Evolutionary conservation across 2,329 filamentous ascomycete species (phyloP).

Genomic region (Venturia aucupariae): DNA sequence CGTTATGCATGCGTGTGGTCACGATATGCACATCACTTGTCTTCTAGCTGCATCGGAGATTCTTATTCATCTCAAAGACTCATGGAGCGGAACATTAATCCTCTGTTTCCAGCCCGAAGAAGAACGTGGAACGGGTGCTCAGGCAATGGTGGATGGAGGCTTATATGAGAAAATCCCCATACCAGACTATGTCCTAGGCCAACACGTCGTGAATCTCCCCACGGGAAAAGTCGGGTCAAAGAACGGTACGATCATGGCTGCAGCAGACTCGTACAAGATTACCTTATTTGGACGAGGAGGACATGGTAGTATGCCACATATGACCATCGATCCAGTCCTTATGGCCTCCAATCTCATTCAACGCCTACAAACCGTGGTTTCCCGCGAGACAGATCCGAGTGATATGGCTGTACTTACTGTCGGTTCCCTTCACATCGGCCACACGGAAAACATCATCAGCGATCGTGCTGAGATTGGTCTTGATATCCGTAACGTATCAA

Average conservation of each 20-base stretch:
- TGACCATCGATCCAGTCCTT: slow-evolving; percentile 49
- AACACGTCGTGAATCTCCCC: slow-evolving; percentile 44
- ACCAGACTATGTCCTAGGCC: slow-evolving; percentile 49
- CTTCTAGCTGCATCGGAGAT: slow-evolving; percentile 48
- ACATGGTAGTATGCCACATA: slow-evolving; percentile 48
- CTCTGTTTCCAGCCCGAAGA: slow-evolving; percentile 60
- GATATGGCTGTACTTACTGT: slow-evolving; percentile 51
- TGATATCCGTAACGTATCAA: slow-evolving; percentile 42
- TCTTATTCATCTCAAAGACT: slow-evolving; percentile 34
- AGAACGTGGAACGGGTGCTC: slow-evolving; percentile 53
- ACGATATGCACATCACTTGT: slow-evolving; percentile 55
- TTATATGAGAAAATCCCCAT: slow-evolving; percentile 45
- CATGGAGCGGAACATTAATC: slow-evolving; percentile 55
- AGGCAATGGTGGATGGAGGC: slow-evolving; percentile 52
- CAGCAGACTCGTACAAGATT: slow-evolving; percentile 37
- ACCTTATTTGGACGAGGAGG: slow-evolving; percentile 51
- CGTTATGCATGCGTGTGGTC: slow-evolving; percentile 59
- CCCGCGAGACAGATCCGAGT: slow-evolving; percentile 43
- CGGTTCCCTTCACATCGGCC: slow-evolving; percentile 48
- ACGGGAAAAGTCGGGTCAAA: slow-evolving; percentile 34
- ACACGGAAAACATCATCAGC: slow-evolving; percentile 52
- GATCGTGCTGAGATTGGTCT: slow-evolving; percentile 46
- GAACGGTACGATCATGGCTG: slow-evolving; percentile 32
- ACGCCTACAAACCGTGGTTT: slow-evolving; percentile 50
- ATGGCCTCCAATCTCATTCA: slow-evolving; percentile 48